A percentile compares a stretch with the other conserved stretches of the same genome.
phyloP scores from a whole-genome alignment of 352 stramenopile species.

The Phytophthora macrochlamydospora region DNA sequence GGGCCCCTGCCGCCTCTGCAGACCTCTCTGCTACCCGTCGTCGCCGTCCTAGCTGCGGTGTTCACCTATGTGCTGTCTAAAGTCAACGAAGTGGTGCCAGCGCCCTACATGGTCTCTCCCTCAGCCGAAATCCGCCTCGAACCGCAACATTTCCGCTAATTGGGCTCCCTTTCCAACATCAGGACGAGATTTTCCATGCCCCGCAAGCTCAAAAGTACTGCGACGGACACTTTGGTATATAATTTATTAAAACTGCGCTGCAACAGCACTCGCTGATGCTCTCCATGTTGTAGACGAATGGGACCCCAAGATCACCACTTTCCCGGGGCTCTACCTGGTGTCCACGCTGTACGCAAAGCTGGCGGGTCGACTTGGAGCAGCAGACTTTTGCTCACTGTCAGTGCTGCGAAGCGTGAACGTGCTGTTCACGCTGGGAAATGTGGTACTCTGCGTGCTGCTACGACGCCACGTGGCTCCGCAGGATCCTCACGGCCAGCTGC shows the following conservation, averaged over 20 bases:
- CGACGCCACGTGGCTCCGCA: slow-evolving; percentile 42
- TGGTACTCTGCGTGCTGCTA: slow-evolving; percentile 55
- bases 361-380: slow-evolving; percentile 9
- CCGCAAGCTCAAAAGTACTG: slow-evolving; percentile 87
- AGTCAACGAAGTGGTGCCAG: slow-evolving; percentile 45
- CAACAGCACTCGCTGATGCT: not conserved
- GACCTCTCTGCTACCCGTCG: slow-evolving; percentile 7
- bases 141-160: not conserved
- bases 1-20: slow-evolving; percentile 2
- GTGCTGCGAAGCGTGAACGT: slow-evolving; percentile 84
- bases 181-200: slow-evolving; percentile 90
- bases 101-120: slow-evolving; percentile 71
- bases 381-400: slow-evolving; percentile 57
- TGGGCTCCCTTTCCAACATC: not conserved
- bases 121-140: not conserved
- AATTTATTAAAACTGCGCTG: not conserved
- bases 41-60: slow-evolving; percentile 18
- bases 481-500: slow-evolving; percentile 55
- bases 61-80: slow-evolving; percentile 35
- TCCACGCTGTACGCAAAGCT: slow-evolving; percentile 48
- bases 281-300: slow-evolving; percentile 60
- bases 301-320: slow-evolving; percentile 94
- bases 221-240: slow-evolving; percentile 62
- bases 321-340: slow-evolving; percentile 87
- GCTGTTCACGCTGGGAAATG: slow-evolving; percentile 72